Percentiles rank a stretch among this genome's conserved stretches.
Evolutionary conservation across 2,329 filamentous ascomycete species (phyloP).

Genomic region (Penicillium corylophilum): DNA sequence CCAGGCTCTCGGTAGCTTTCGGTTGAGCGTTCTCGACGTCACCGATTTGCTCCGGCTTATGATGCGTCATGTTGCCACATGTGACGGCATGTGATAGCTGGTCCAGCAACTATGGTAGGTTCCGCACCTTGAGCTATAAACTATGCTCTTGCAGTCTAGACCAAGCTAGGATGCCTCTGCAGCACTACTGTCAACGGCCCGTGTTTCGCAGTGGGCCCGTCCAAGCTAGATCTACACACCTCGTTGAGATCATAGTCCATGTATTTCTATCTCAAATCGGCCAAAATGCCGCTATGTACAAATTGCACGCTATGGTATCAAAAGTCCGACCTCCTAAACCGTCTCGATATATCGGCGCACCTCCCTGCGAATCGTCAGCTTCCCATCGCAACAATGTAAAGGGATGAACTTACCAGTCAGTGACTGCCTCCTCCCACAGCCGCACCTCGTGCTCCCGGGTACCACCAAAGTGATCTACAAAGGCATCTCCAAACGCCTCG

Average conservation of each 20-base stretch:
- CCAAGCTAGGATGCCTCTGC: neutral
- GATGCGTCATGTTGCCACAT: conserved; percentile 13
- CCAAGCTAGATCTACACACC: neutral
- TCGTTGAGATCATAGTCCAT: neutral
- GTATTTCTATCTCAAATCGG: neutral
- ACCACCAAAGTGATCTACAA: conserved; percentile 93
- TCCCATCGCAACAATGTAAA: neutral
- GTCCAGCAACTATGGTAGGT: neutral
- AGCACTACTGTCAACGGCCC: neutral
- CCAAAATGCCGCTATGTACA: neutral
- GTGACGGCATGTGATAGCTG: conserved; percentile 8
- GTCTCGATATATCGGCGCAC: conserved; percentile 76
- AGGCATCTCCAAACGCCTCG: conserved; percentile 89
- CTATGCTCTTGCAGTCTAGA: neutral
- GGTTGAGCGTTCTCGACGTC: neutral
- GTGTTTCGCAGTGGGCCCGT: neutral
- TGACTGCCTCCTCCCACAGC: conserved; percentile 93
- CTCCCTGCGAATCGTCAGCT: conserved; percentile 56
- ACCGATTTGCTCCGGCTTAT: conserved; percentile 18
- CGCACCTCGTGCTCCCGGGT: conserved; percentile 88
- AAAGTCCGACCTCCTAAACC: conserved; percentile 47
- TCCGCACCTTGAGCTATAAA: neutral
- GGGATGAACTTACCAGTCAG: conserved; percentile 74
- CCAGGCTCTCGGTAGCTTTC: conserved; percentile 1
- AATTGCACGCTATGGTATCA: neutral